A percentile compares a stretch with the other conserved stretches of the same genome.
These are phyloP conservation scores for Stentor coeruleus DNA, from an alignment of 73 alveolate species.

Conservation along the genomic window DNA sequence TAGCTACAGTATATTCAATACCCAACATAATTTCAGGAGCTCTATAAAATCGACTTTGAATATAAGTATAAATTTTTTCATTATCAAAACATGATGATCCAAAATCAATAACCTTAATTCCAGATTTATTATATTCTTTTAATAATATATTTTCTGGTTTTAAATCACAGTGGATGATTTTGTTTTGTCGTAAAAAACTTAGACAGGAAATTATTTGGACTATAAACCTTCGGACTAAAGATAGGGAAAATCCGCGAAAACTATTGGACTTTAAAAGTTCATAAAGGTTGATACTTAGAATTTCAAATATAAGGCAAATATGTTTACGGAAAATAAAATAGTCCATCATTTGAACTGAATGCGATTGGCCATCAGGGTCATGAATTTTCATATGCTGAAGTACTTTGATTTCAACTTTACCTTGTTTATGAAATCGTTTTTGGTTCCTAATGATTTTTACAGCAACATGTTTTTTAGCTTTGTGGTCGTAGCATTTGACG, in stretches of 20 bases:
- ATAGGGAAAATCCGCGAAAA: constrained; percentile 62
- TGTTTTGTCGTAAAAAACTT: constrained; percentile 40
- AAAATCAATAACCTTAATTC: constrained; percentile 74
- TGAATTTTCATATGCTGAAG: constrained; percentile 52
- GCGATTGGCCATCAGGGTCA: constrained; percentile 38
- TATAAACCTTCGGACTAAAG: constrained; percentile 60
- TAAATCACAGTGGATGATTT: constrained; percentile 81
- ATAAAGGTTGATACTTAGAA: constrained; percentile 64
- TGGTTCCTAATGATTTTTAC: constrained; percentile 85
- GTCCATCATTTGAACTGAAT: constrained; percentile 48
- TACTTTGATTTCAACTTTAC: constrained; percentile 80
- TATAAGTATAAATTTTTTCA: constrained; percentile 74
- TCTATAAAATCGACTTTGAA: constrained; percentile 88
- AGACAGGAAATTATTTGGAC: constrained; percentile 56
- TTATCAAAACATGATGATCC: constrained; percentile 77
- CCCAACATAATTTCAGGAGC: constrained; percentile 97
- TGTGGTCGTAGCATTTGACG: constrained; percentile 83
- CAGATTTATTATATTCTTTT: constrained; percentile 49
- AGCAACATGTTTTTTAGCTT: constrained; percentile 75
- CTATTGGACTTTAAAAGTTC: constrained; percentile 60
- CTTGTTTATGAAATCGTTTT: constrained; percentile 86
- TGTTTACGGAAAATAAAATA: constrained; percentile 53
- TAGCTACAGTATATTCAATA: constrained; percentile 77
- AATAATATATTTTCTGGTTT: constrained; percentile 81
- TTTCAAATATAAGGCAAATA: constrained; percentile 66